Evolutionary conservation across 441 rosid species (phyloP), one percentile per base, ranked within the genome.

Genomic region (Pelargonium hybrid): DNA sequence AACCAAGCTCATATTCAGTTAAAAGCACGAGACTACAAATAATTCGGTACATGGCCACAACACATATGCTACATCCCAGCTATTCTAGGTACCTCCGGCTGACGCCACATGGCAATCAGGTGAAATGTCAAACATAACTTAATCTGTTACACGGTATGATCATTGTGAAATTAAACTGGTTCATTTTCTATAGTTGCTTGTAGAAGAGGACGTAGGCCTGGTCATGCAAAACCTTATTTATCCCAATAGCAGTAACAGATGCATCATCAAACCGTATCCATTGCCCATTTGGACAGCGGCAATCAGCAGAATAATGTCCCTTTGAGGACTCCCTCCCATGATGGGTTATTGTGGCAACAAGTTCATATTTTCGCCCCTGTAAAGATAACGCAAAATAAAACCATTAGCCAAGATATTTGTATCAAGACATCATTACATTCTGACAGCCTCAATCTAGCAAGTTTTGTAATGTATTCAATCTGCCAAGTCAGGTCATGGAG

Each of bases 161-260:
- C 26, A 23, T 23, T 23, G 2, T 23, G 0, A 4, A n/a, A 50
- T 3, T 50, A 5, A 20, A 5, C 17, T 54, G 57, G 50, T 50
- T 41, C 75, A 57, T 14, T 9, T 73, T 71, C 84, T 91, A 91
- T 62, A 84, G 79, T 81, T 85, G 97, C 80, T 81, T 79, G 86
- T 93, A 93, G 84, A 93, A 90, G 71, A 93, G 97, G 75, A 93
- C 89, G 23, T 93, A 93, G 4, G 98, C 98, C 75, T 91, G 97
- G 71, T 90, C 88, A 64, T 93, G 98, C 78, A 93, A 70, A 64
- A 93, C 97, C 86, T 85, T 84, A 62, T 78, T 78, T 20, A 82
- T 81, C 39, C 86, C 84, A 54, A 93, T 88, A 15, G 87, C 81
- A 37, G 85, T 81, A 52, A 93, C 97, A 50, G 86, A 87, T 20